Evolutionary conservation across 768 basidiomycete species (phyloP).

Genomic region (Chalciporus sphaerocephalus): DNA sequence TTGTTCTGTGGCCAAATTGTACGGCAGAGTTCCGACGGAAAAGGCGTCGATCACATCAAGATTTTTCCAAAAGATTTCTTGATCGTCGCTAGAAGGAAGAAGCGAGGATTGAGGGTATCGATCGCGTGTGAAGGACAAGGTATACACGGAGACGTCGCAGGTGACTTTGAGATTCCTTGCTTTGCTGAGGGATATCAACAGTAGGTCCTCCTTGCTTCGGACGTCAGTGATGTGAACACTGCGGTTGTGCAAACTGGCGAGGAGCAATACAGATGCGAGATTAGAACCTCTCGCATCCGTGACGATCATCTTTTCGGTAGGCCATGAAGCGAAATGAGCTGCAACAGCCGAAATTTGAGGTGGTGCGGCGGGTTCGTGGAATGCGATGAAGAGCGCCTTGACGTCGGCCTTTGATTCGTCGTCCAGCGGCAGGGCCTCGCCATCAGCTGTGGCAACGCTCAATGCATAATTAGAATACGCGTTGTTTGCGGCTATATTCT

Average conservation of each 20-base stretch:
- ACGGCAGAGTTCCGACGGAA: slow-evolving; percentile 84
- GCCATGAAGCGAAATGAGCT: slow-evolving; percentile 87
- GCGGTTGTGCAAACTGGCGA: slow-evolving; percentile 89
- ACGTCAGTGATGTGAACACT: slow-evolving; percentile 91
- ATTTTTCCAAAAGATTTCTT: slow-evolving; percentile 81
- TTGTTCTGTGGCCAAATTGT: slow-evolving; percentile 61
- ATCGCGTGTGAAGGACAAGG: slow-evolving; percentile 80
- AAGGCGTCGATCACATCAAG: slow-evolving; percentile 84
- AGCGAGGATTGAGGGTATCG: slow-evolving; percentile 61
- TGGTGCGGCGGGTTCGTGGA: slow-evolving; percentile 44
- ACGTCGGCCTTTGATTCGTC: slow-evolving; percentile 77
- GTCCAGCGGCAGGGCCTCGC: slow-evolving; percentile 58
- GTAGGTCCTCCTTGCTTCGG: slow-evolving; percentile 77
- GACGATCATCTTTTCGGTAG: slow-evolving; percentile 85
- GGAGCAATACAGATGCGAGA: slow-evolving; percentile 85
- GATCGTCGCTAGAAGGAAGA: slow-evolving; percentile 73
- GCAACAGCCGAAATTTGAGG: slow-evolving; percentile 73
- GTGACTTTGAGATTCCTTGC: slow-evolving; percentile 91
- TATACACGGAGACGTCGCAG: slow-evolving; percentile 90
- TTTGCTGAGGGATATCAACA: slow-evolving; percentile 91
- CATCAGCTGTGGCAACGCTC: slow-evolving; percentile 67
- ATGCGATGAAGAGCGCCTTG: slow-evolving; percentile 84
- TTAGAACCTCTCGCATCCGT: slow-evolving; percentile 91
- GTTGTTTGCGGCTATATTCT: slow-evolving; percentile 53
- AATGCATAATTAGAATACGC: slow-evolving; percentile 89